These are phyloP conservation scores for Fermentozyma sake DNA, from an alignment of 1,139 yeast genomes.

Conservation along the genomic window DNA sequence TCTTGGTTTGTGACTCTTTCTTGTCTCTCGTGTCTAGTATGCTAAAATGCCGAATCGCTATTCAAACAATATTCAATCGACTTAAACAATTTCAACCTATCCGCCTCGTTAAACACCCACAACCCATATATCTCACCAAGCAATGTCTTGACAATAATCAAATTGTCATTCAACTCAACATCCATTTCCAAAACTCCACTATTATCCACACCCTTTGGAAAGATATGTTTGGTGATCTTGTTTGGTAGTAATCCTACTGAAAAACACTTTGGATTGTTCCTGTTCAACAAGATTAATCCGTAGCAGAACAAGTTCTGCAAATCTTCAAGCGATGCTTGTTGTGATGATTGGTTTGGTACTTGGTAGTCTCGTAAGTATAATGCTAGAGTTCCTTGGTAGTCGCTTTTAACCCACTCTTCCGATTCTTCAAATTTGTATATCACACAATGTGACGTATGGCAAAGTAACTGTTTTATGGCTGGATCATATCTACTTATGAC, in stretches of 20 bases:
- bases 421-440: constrained; percentile 61
- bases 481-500: constrained; percentile 87
- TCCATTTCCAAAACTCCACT: constrained; percentile 52
- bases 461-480: constrained; percentile 64
- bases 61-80: constrained; percentile 56
- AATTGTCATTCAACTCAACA: constrained; percentile 72
- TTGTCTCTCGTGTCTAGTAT: too few relatives aligned
- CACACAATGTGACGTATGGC: constrained; percentile 77
- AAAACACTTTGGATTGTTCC: constrained; percentile 73
- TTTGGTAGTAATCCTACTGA: constrained; percentile 73
- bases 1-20: too few relatives aligned
- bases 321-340: constrained; percentile 27
- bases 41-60: constrained; percentile 19
- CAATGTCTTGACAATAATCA: constrained; percentile 73
- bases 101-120: constrained; percentile 81
- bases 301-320: constrained; percentile 59
- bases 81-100: constrained; percentile 58
- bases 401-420: constrained; percentile 78
- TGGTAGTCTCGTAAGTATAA: constrained; percentile 63
- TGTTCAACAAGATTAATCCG: constrained; percentile 74
- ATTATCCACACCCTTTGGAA: constrained; percentile 38
- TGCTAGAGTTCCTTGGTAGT: constrained; percentile 77
- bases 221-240: constrained; percentile 41
- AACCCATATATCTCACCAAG: constrained; percentile 81
- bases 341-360: constrained; percentile 19